phyloP scores from a whole-genome alignment of 164 flowering plant genomes.

The Liquidambar formosana region DNA sequence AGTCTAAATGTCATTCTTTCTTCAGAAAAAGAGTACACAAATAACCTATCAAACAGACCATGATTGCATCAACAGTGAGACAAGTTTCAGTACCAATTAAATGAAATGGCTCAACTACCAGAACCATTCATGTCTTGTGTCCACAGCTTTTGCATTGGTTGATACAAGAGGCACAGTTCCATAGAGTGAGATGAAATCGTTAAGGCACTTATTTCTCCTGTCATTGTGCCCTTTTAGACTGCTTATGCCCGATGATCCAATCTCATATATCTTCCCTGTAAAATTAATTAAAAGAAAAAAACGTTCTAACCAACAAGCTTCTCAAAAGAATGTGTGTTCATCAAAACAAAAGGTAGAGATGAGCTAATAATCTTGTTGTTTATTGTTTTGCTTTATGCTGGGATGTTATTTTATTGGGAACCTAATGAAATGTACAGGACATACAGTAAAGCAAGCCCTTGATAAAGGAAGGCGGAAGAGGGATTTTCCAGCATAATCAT shows the following conservation, averaged over 20 bases:
- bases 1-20: too few relatives aligned
- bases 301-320: background rate
- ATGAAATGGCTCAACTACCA: conserved; percentile 24
- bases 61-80: background rate
- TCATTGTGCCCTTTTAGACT: conserved; percentile 39
- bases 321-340: background rate
- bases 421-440: too few relatives aligned
- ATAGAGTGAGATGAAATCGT: conserved; percentile 44
- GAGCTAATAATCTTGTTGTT: too few relatives aligned
- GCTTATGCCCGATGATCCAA: conserved; percentile 50
- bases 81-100: background rate
- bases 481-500: too few relatives aligned
- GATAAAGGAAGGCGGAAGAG: background rate
- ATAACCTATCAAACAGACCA: background rate
- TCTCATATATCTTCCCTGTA: conserved; percentile 51
- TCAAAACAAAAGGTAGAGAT: background rate
- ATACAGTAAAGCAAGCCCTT: too few relatives aligned
- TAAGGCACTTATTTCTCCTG: conserved; percentile 42
- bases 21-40: background rate
- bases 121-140: conserved; percentile 39
- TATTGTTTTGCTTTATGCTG: too few relatives aligned
- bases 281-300: background rate
- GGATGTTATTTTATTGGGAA: too few relatives aligned
- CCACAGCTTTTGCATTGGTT: conserved; percentile 44
- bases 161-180: conserved; percentile 48